Percentiles rank a stretch among this genome's conserved stretches.
Evolutionary conservation across 257 asterid genomes (phyloP).

Genomic region (Fraxinus excelsior): DNA sequence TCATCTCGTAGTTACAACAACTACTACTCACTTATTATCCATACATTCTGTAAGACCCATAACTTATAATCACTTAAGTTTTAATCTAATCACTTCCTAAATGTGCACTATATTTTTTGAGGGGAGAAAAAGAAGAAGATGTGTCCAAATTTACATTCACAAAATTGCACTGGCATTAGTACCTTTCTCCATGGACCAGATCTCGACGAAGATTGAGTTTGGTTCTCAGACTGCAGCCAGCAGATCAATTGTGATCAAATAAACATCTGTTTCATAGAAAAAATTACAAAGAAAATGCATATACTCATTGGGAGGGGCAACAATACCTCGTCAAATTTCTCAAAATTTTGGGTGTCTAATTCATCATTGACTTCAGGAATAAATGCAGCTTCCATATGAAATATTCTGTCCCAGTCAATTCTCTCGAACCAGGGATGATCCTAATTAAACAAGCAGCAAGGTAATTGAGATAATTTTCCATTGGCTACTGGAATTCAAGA

Average conservation of each 20-base stretch:
- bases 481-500: slow-evolving; percentile 33
- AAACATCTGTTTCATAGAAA: slow-evolving; percentile 16
- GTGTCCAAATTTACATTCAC: slow-evolving; percentile 10
- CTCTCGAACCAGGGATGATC: slow-evolving; percentile 85
- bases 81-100: too few relatives aligned
- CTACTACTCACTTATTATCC: too few relatives aligned
- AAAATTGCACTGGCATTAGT: slow-evolving; percentile 27
- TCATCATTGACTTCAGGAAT: slow-evolving; percentile 94
- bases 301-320: neutral
- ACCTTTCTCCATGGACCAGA: slow-evolving; percentile 99
- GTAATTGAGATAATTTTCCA: slow-evolving; percentile 25
- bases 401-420: slow-evolving; percentile 79
- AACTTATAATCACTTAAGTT: too few relatives aligned
- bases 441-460: slow-evolving; percentile 40
- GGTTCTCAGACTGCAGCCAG: slow-evolving; percentile 64
- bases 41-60: too few relatives aligned
- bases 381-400: slow-evolving; percentile 86
- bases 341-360: slow-evolving; percentile 94
- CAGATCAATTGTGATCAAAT: slow-evolving; percentile 27
- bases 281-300: slow-evolving; percentile 12
- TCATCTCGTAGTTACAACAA: too few relatives aligned
- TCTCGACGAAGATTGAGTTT: slow-evolving; percentile 59
- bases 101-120: neutral
- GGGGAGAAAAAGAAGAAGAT: neutral
- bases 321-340: slow-evolving; percentile 88